phyloP scores from a whole-genome alignment of 768 basidiomycete species.

The Suillus placidus region DNA sequence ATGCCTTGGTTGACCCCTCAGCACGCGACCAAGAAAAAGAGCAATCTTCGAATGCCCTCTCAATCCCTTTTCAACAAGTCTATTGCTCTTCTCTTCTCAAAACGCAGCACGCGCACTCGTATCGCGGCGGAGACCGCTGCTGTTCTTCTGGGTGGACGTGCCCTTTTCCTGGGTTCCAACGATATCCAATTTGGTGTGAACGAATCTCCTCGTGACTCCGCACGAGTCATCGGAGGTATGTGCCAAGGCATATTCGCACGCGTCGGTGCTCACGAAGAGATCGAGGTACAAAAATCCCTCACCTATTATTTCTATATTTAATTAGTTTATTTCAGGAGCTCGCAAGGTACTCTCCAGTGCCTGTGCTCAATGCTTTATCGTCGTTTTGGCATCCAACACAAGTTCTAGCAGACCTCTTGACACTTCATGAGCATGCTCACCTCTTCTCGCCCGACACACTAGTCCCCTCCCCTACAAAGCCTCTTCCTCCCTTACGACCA shows the following conservation, averaged over 20 bases:
- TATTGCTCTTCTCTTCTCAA: slow-evolving; percentile 88
- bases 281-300: slow-evolving; percentile 65
- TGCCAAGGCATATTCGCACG: slow-evolving; percentile 96
- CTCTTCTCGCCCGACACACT: slow-evolving; percentile 45
- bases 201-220: slow-evolving; percentile 82
- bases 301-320: slow-evolving; percentile 2
- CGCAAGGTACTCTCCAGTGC: slow-evolving; percentile 86
- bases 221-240: slow-evolving; percentile 91
- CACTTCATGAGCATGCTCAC: slow-evolving; percentile 76
- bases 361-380: slow-evolving; percentile 95
- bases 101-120: slow-evolving; percentile 91
- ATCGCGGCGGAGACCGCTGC: slow-evolving; percentile 85
- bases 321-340: slow-evolving; percentile 63
- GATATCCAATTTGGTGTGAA: slow-evolving; percentile 98
- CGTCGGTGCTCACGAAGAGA: slow-evolving; percentile 89
- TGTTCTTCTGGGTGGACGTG: slow-evolving; percentile 78
- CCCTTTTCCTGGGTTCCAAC: slow-evolving; percentile 85
- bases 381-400: slow-evolving; percentile 97
- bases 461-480: slow-evolving; percentile 21
- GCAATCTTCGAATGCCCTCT: slow-evolving; percentile 59
- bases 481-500: slow-evolving; percentile 62
- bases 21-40: slow-evolving; percentile 28
- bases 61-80: slow-evolving; percentile 82
- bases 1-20: slow-evolving; percentile 70
- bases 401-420: slow-evolving; percentile 89